Conservation (phyloP, 768 basidiomycete species). For the Pholiota microspora region DNA sequence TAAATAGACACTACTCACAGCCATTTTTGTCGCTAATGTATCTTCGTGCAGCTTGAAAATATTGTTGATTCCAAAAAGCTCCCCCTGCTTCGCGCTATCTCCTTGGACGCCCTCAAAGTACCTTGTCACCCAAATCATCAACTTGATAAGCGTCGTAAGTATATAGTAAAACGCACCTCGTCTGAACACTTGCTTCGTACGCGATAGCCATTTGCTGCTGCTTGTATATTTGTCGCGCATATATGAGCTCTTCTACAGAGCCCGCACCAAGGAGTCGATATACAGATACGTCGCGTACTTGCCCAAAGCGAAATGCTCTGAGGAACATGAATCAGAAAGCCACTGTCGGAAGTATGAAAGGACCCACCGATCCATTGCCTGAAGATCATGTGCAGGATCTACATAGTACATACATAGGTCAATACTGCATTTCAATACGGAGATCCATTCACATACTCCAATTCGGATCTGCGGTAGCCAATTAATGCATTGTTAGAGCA, state of each 20-base stretch:
- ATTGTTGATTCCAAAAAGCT: conserved; percentile 83
- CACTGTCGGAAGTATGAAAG: not conserved
- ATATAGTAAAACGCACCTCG: conserved; percentile 44
- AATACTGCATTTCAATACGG: conserved; percentile 1
- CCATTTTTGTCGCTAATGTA: conserved; percentile 68
- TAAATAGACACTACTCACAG: conserved; percentile 40
- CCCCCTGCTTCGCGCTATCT: conserved; percentile 70
- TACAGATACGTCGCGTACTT: conserved; percentile 81
- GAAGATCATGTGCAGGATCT: conserved; percentile 96
- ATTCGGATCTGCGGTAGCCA: conserved; percentile 60
- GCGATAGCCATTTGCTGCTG: conserved; percentile 93
- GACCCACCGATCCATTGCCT: conserved; percentile 79
- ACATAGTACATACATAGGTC: not conserved
- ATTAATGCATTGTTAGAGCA: conserved; percentile 7
- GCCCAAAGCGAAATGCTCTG: conserved; percentile 82
- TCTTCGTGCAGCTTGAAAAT: conserved; percentile 79
- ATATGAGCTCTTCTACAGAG: conserved; percentile 84
- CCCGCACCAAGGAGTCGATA: conserved; percentile 85
- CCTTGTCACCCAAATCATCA: conserved; percentile 30
- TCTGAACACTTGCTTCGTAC: conserved; percentile 81
- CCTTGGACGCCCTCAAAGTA: conserved; percentile 85
- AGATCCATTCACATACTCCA: conserved; percentile 68
- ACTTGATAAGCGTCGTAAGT: not conserved
- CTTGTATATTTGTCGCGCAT: conserved; percentile 88
- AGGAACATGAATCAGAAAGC: not conserved